Percentiles rank a stretch among this genome's conserved stretches.
Evolutionary conservation across 2,329 filamentous ascomycete genomes (phyloP).

Genomic region (Fusarium sp.): DNA sequence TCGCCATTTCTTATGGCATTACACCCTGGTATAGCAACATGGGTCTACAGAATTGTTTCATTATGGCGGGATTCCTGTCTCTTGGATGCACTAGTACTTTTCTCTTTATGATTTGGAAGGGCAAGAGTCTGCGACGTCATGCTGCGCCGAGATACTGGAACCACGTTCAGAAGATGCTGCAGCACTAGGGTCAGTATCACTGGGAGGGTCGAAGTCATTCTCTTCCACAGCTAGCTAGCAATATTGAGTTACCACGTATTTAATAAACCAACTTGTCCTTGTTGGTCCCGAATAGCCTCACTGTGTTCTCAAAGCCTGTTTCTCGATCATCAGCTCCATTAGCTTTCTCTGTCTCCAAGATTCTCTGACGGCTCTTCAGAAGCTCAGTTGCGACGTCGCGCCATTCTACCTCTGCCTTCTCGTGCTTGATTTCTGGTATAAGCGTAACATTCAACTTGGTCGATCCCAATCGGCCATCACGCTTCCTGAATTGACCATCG

Average conservation of each 20-base stretch:
- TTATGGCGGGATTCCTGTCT: not conserved
- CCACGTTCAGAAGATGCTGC: not conserved
- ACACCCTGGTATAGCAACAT: not conserved
- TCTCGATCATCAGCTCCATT: not conserved
- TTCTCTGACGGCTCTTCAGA: not conserved
- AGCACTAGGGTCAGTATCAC: not conserved
- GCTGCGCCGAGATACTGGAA: not conserved
- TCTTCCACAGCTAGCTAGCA: not conserved
- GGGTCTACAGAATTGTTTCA: conserved; percentile 3
- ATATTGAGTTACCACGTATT: accelerated
- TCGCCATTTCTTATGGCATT: not conserved
- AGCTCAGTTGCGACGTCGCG: not conserved
- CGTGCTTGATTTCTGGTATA: not conserved
- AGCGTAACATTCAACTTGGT: not conserved
- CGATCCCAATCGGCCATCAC: not conserved
- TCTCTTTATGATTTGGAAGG: conserved; percentile 2
- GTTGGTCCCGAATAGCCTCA: accelerated
- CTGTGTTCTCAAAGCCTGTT: not conserved
- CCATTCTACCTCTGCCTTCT: not conserved
- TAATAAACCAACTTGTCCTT: conserved; percentile 2
- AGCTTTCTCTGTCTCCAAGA: not conserved
- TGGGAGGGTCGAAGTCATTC: not conserved
- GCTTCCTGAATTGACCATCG: conserved; percentile 15
- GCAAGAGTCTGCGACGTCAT: not conserved
- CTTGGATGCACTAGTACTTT: not conserved